Percentiles rank a stretch among this genome's conserved stretches.
Conservation (phyloP, 768 basidiomycete genomes). For the Auriscalpium orientale region DNA sequence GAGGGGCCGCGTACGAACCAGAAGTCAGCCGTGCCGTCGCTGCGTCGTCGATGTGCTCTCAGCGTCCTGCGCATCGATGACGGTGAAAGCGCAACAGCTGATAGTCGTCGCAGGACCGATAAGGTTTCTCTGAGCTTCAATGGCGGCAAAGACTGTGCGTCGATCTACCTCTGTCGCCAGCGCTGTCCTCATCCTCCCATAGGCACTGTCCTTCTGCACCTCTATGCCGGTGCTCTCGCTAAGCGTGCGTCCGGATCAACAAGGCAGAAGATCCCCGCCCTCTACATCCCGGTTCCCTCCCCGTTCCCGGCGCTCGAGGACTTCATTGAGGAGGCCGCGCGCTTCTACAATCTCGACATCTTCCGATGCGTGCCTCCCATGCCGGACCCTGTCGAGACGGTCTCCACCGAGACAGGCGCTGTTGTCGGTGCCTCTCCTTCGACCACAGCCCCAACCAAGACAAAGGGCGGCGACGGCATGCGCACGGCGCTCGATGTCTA, state of each 20-base stretch:
- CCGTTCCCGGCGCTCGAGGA: slow-evolving; percentile 79
- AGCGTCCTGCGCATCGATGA: background rate
- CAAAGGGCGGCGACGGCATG: slow-evolving; percentile 67
- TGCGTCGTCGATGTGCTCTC: no score
- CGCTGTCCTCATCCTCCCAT: background rate
- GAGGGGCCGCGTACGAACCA: background rate
- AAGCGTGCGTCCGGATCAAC: slow-evolving; percentile 25
- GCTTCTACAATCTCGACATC: slow-evolving; percentile 68
- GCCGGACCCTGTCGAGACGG: slow-evolving; percentile 36
- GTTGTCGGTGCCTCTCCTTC: slow-evolving; percentile 15
- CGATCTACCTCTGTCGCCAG: background rate
- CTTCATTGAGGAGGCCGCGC: slow-evolving; percentile 64
- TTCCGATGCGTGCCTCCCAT: slow-evolving; percentile 41
- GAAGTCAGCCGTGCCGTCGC: no score
- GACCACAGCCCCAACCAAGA: slow-evolving; percentile 18
- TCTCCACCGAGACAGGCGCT: slow-evolving; percentile 28
- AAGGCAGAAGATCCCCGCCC: slow-evolving; percentile 46
- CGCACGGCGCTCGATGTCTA: slow-evolving; percentile 68
- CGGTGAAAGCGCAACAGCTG: background rate
- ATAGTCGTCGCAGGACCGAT: slow-evolving; percentile 40
- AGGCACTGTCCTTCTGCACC: slow-evolving; percentile 95
- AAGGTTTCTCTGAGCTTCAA: slow-evolving; percentile 89
- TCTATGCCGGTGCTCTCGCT: slow-evolving; percentile 68
- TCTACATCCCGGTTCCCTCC: slow-evolving; percentile 88
- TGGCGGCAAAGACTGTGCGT: slow-evolving; percentile 95